These are phyloP conservation scores for Lizanozyma gosingica DNA, from an alignment of 1,139 yeast species.

Conservation along the genomic window DNA sequence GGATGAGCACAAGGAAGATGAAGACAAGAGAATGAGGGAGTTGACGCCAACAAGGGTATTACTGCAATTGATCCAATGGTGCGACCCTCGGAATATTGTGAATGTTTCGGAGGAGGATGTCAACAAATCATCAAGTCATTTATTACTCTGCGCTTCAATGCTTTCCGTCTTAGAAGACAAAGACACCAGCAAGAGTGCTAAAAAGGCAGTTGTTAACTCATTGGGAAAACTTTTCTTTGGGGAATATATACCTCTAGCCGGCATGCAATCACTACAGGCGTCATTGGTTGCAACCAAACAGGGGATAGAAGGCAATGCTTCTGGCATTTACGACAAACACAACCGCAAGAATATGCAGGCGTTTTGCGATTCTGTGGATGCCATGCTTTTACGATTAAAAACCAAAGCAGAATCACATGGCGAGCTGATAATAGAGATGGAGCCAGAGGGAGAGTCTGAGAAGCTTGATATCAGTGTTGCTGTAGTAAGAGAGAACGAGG, in stretches of 20 bases:
- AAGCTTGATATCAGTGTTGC: not conserved
- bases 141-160: constrained; percentile 50
- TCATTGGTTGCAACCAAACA: constrained; percentile 3
- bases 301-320: not conserved
- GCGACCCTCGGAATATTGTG: constrained; percentile 70
- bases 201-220: constrained; percentile 47
- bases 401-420: constrained; percentile 6
- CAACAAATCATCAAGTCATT: constrained; percentile 40
- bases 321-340: constrained; percentile 2
- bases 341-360: constrained; percentile 1
- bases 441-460: constrained; percentile 2
- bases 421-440: constrained; percentile 5
- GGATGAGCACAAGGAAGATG: not conserved
- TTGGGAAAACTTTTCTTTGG: constrained; percentile 21
- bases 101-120: constrained; percentile 35
- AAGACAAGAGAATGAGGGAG: not conserved
- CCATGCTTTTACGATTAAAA: not conserved
- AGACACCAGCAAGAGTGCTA: constrained; percentile 43
- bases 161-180: constrained; percentile 40
- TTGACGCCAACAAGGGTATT: constrained; percentile 45
- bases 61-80: constrained; percentile 78
- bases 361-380: not conserved
- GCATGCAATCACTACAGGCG: constrained; percentile 1
- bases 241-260: constrained; percentile 12
- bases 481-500: constrained; percentile 2